Base-by-base conservation (phyloP, 2,329 filamentous ascomycete genomes). In the Exophiala viscosa region DNA sequence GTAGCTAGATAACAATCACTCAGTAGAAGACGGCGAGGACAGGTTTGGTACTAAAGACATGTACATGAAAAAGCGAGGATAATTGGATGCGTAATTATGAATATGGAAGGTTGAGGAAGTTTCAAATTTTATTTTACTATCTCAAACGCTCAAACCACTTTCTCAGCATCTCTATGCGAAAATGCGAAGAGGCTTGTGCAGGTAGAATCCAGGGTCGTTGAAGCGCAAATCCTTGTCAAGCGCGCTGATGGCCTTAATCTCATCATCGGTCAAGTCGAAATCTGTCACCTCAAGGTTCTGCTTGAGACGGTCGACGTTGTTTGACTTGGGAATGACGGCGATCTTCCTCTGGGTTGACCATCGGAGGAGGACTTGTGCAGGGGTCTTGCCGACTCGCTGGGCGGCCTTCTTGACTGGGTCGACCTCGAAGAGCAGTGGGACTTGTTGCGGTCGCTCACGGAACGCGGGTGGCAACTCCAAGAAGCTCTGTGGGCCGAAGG, bases 291-390 rank as follows among this genome's bases (percentile, higher is more conserved):
- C 57, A 5, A 61, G 34, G 33, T 61, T 61, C 47, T 61, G 59
- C 45, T 50, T 41, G 57, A 66, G 54, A 67, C 74, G 57, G 59
- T 66, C 60, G 70, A 78, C 71, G 70, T 77, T 77, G 67, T 80
- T 85, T 59, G 80, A 85, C 81, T 92, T 92, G 62, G 88, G 88
- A 64, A 93, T 93, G 63, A 93, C 86, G 43, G 88, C 87, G 51
- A 93, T 76, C 31, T 83, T 84, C 45, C 87, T 80, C 78, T 95
- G 89, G 13, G 90, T 95, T 17, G 89, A 83, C 90, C 90, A 96
- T 64, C 90, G 82, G 61, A 96, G 78, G 56, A 95, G 79, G 23
- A 95, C 79, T 79, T 96, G 90, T 13, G 88, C 86, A 5, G 88
- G 78, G 7, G 84, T 83, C 77, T 87, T 89, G 68, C 74, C 74